Base-by-base conservation (phyloP, 1,139 yeast genomes). In the Blastobotrys malaysiensis region DNA sequence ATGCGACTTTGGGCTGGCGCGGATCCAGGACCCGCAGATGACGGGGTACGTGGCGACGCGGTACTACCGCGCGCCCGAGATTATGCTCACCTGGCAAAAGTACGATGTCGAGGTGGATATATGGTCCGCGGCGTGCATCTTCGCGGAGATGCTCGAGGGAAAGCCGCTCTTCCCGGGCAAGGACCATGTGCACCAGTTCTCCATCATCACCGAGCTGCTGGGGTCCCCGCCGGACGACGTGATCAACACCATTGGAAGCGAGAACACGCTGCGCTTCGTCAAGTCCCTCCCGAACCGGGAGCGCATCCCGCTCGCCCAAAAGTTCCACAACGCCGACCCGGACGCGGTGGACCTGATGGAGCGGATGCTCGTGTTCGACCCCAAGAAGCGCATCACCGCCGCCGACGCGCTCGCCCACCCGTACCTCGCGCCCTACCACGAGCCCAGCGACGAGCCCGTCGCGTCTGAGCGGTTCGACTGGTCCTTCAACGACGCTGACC, bases 41-140 rank as follows among this genome's bases (percentile, higher is more conserved):
- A 93, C 99, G 1, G 99, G 99, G 31, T 93, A 93, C 70, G 99
- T 93, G 16, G 86, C 96, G 18, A 93, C 99, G 2, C 76, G 99
- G 65, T 95, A 93, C 77, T 93, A 93, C 72, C 80, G 99, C 62
- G 99, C 99, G 0, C 99, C 99, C 1, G 99, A 93, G 72, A 93
- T 93, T 71, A 93, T 93, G 99, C 80, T 93, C 63, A 91, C 98
- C 22, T 93, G 99, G 99, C 99, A 93, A 72, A 91, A 95, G 71
- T 93, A 93, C 74, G 98, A 93, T 69, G 86, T 90, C n/a, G 98
- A 93, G 73, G 99, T 95, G 45, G 99, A 93, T 71, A 87, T 93
- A 65, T 93, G 99, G 99, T 87, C 96, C 16, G 97, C 96, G n/a
- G 99, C 98, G 16, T 93, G 99, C 74, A 93, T 93, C 60, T 88